Conservation (phyloP, 2,329 filamentous ascomycete species). For the Fusarium tjaetaba region DNA sequence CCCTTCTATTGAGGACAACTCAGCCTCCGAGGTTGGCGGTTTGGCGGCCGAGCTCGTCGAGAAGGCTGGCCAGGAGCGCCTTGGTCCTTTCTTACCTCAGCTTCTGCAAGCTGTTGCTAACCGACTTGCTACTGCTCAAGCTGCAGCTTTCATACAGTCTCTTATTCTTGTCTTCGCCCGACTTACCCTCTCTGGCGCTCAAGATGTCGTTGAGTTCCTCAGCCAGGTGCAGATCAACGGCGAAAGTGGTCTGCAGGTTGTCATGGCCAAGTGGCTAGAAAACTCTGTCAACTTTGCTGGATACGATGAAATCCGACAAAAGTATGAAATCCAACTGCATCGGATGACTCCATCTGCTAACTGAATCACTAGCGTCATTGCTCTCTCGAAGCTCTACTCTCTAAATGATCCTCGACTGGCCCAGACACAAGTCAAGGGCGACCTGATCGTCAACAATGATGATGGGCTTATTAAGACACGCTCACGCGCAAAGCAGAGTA, state of each 20-base stretch:
- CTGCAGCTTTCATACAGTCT: slow-evolving; percentile 93
- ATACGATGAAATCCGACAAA: slow-evolving; percentile 96
- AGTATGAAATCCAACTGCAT: slow-evolving; percentile 64
- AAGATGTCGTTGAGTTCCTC: slow-evolving; percentile 92
- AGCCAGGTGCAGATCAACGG: slow-evolving; percentile 83
- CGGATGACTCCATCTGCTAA: slow-evolving; percentile 44
- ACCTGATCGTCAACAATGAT: slow-evolving; percentile 82
- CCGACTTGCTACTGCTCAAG: slow-evolving; percentile 82
- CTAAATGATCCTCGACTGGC: slow-evolving; percentile 83
- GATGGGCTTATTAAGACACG: slow-evolving; percentile 89
- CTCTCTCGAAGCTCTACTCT: slow-evolving; percentile 89
- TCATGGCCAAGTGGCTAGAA: slow-evolving; percentile 95
- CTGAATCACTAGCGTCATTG: slow-evolving; percentile 74
- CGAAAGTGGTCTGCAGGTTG: slow-evolving; percentile 85
- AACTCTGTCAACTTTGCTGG: slow-evolving; percentile 98
- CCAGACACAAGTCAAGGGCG: slow-evolving; percentile 88
- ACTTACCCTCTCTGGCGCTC: slow-evolving; percentile 83
- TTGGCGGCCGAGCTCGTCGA: slow-evolving; percentile 95
- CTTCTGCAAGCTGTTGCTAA: slow-evolving; percentile 89
- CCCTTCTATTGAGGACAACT: slow-evolving; percentile 86
- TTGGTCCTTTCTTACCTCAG: slow-evolving; percentile 90
- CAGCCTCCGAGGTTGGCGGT: slow-evolving; percentile 94
- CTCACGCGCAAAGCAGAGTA: slow-evolving; percentile 86
- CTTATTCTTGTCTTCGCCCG: slow-evolving; percentile 95
- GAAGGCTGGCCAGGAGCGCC: slow-evolving; percentile 88